These are phyloP conservation scores for Hanseniaspora sp. DNA, from an alignment of 1,139 yeast species.

Conservation along the genomic window DNA sequence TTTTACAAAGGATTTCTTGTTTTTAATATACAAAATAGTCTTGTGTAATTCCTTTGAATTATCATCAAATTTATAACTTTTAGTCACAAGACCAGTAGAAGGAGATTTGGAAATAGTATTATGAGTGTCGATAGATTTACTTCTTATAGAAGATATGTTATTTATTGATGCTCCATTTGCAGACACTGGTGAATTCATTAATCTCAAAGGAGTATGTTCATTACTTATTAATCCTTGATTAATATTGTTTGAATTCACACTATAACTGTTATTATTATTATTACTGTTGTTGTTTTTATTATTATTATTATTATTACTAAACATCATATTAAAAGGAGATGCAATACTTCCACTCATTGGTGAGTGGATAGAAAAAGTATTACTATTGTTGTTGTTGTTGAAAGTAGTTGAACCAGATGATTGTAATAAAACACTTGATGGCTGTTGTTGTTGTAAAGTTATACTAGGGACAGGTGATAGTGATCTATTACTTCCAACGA, in stretches of 20 bases:
- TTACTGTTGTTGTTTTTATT: background rate
- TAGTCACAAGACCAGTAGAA: background rate
- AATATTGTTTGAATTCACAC: background rate
- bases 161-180: background rate
- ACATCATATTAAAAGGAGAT: constrained; percentile 12
- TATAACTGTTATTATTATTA: background rate
- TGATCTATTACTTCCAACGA: background rate
- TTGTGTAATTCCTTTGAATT: constrained; percentile 11
- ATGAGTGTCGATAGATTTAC: background rate
- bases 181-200: background rate
- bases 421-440: background rate
- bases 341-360: background rate
- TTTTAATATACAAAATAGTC: constrained; percentile 4
- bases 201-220: background rate
- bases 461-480: constrained; percentile 1
- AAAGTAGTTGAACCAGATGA: background rate
- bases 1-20: constrained; percentile 8
- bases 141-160: background rate
- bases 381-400: background rate
- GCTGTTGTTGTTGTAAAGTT: background rate
- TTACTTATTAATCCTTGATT: background rate
- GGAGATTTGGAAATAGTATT: background rate
- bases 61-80: constrained; percentile 8
- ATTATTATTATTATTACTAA: background rate
- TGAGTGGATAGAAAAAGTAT: background rate